Base-by-base conservation (phyloP, 2,329 filamentous ascomycete species). In the Trichophyton equinum region DNA sequence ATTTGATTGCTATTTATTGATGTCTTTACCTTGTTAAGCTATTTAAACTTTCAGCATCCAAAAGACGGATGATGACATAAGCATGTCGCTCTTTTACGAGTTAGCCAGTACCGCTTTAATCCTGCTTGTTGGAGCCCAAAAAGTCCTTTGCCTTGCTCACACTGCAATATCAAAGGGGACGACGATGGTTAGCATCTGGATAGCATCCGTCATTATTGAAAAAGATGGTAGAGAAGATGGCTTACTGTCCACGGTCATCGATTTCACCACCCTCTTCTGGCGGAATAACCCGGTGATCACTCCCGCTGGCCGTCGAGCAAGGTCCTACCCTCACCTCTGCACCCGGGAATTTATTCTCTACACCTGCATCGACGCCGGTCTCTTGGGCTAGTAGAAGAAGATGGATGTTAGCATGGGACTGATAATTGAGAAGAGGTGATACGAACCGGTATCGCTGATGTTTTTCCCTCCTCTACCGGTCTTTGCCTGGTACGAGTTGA, bases 361-460 rank as follows among this genome's bases (percentile, higher is more conserved):
- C 74, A 61, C 69, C 68, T 65, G 72, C 71, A 62, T 77, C 70
- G 62, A 77, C 70, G 30, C 74, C 75, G 22, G 75, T 76, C 63
- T 77, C 75, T 22, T 67, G 55, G 25, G 71, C 74, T 76, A 40
- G 46, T 38, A 38, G 8, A 38, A n/a, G 38, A 55, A 46, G 46
- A 22, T 22, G 22, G 22, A 36, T 46, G 25, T 40, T 4, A 20
- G 36, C 20, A 18, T 40, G 38, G 3, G 61, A 58, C 15, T 11
- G 25, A 3, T 4, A 8, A 6, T 11, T 25, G 13, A 25, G 25
- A 38, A 49, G 44, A 18, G 46, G 56, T 20, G 55, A 33, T 55
- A 53, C n/a, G n/a, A 6, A 38, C 25, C 65, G 68, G 18, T 72
- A 77, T 74, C 70, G 20, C 74, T 74, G 58, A 72, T 69, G 62